phyloP scores from a whole-genome alignment of 2,329 filamentous ascomycete genomes.

The Rosellinia necatrix region DNA sequence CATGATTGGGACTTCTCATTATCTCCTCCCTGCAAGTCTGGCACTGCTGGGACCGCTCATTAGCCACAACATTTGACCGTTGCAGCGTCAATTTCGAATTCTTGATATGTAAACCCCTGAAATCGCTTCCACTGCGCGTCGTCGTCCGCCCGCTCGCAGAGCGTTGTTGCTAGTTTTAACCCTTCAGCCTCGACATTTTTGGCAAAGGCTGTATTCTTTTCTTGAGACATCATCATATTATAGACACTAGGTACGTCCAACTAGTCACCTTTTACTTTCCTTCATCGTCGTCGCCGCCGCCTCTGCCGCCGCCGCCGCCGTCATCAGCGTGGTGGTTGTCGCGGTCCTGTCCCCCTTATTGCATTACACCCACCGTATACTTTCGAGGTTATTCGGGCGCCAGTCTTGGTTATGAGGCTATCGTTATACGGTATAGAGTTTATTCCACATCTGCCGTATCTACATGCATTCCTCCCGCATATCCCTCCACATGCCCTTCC shows the following conservation, averaged over 20 bases:
- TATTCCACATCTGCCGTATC: constrained; percentile 1
- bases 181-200: not conserved
- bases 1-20: not conserved
- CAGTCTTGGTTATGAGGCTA: not conserved
- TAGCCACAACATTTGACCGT: constrained; percentile 1
- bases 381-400: not conserved
- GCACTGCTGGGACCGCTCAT: not conserved
- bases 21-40: not conserved
- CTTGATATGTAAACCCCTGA: constrained; percentile 25
- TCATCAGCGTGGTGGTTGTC: not conserved
- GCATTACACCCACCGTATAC: no score
- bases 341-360: not conserved
- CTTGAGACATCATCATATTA: no score
- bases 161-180: not conserved
- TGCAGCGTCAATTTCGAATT: not conserved
- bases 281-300: not conserved
- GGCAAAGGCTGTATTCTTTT: no score
- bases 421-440: not conserved
- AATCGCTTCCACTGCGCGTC: constrained; percentile 3
- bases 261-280: not conserved
- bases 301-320: not conserved
- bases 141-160: constrained; percentile 10
- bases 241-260: constrained; percentile 8
- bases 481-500: not conserved
- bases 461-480: not conserved